Evolutionary conservation across 768 basidiomycete species (phyloP).

Genomic region (Serendipita sp.): DNA sequence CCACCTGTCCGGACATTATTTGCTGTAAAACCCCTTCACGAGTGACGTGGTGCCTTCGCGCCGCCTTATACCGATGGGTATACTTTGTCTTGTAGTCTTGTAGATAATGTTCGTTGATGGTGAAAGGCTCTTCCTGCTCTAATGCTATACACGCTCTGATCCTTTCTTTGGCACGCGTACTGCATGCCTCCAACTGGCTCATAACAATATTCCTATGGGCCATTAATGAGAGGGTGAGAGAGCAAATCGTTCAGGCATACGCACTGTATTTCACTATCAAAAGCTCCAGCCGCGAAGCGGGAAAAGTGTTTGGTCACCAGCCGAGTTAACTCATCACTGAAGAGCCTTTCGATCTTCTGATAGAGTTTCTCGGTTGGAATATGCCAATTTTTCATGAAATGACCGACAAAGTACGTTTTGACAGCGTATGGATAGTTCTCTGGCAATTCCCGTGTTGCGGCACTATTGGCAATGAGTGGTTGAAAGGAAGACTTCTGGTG

Average conservation of each 20-base stretch:
- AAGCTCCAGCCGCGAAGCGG: constrained; percentile 33
- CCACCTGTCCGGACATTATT: not conserved
- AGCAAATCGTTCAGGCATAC: constrained; percentile 11
- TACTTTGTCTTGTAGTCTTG: constrained; percentile 33
- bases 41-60: not conserved
- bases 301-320: constrained; percentile 36
- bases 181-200: constrained; percentile 32
- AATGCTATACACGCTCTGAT: constrained; percentile 34
- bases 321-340: constrained; percentile 24
- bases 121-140: constrained; percentile 29
- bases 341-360: constrained; percentile 20
- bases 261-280: constrained; percentile 33
- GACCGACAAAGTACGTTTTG: constrained; percentile 27
- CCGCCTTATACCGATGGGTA: constrained; percentile 22
- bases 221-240: not conserved
- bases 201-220: constrained; percentile 31
- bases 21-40: not conserved
- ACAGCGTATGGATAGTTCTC: constrained; percentile 46
- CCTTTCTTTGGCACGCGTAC: constrained; percentile 23
- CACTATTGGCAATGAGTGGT: constrained; percentile 23
- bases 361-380: constrained; percentile 33
- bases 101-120: constrained; percentile 37
- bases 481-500: not conserved
- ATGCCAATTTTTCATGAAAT: constrained; percentile 8
- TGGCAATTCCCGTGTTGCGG: constrained; percentile 54